Percentiles rank a stretch among this genome's conserved stretches.
phyloP scores from a whole-genome alignment of 768 basidiomycete genomes.

The Cyclocybe cylindracea region DNA sequence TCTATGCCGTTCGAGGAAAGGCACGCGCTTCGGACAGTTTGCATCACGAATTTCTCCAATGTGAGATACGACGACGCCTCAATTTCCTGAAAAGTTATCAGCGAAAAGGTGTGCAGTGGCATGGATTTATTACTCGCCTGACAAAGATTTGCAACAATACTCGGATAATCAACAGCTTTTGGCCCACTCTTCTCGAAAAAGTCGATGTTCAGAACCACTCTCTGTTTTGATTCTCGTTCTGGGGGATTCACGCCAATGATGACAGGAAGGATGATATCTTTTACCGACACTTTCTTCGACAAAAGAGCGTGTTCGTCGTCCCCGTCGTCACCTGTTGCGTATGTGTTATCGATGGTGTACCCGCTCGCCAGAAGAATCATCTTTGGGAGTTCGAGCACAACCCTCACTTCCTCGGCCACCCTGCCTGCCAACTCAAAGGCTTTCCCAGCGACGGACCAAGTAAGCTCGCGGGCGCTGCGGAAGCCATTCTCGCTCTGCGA shows the following conservation, averaged over 20 bases:
- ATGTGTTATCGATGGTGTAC: constrained; percentile 35
- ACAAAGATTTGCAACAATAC: constrained; percentile 33
- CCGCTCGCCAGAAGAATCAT: constrained; percentile 50
- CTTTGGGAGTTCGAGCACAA: constrained; percentile 47
- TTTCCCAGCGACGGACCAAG: constrained; percentile 33
- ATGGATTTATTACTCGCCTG: constrained; percentile 23
- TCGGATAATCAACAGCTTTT: constrained; percentile 37
- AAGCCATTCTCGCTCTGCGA: constrained; percentile 25
- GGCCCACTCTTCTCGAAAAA: constrained; percentile 34
- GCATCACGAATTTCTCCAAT: constrained; percentile 57
- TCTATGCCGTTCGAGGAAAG: constrained; percentile 30
- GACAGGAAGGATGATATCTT: constrained; percentile 48
- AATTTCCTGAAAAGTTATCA: constrained; percentile 34
- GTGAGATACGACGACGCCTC: constrained; percentile 55
- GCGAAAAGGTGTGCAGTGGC: neutral
- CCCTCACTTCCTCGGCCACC: constrained; percentile 35
- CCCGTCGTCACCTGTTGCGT: constrained; percentile 21
- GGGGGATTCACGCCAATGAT: constrained; percentile 75
- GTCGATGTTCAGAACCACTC: constrained; percentile 54
- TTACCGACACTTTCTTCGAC: constrained; percentile 38
- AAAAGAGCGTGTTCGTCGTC: neutral
- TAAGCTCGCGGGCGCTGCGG: constrained; percentile 28
- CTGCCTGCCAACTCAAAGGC: constrained; percentile 41
- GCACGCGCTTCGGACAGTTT: constrained; percentile 43
- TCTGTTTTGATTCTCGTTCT: constrained; percentile 65